A percentile compares a stretch with the other conserved stretches of the same genome.
Evolutionary conservation across 768 basidiomycete genomes (phyloP).

Genomic region (Kwoniella dejecticola): DNA sequence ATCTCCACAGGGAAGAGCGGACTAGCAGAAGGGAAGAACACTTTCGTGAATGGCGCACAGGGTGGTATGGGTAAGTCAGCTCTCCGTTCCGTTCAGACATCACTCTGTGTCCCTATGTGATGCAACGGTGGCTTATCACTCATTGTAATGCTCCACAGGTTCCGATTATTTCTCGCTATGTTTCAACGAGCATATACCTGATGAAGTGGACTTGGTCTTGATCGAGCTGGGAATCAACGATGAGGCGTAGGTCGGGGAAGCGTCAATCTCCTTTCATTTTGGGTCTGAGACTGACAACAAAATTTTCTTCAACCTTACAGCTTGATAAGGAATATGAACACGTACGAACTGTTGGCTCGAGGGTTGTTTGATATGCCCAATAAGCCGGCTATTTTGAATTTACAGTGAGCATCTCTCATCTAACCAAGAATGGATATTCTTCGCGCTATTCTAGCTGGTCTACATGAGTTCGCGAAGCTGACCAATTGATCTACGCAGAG

Average conservation of each 20-base stretch:
- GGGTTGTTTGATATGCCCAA: conserved; percentile 41
- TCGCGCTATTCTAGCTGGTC: too few relatives aligned
- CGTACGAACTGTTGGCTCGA: conserved; percentile 47
- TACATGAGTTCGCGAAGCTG: too few relatives aligned
- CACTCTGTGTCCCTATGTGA: too few relatives aligned
- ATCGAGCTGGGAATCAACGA: conserved; percentile 50
- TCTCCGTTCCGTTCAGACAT: background rate
- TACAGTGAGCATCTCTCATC: conserved; percentile 39
- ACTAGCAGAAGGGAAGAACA: conserved; percentile 32
- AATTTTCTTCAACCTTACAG: too few relatives aligned
- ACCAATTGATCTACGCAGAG: conserved; percentile 7
- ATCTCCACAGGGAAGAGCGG: conserved; percentile 16
- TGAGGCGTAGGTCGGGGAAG: conserved; percentile 29
- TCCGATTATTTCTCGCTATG: conserved; percentile 51
- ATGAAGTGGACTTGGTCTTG: conserved; percentile 52
- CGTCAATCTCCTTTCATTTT: background rate
- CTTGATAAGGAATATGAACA: conserved; percentile 31
- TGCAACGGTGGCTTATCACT: too few relatives aligned
- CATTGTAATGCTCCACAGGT: too few relatives aligned
- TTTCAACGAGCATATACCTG: conserved; percentile 51
- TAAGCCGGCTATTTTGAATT: conserved; percentile 47
- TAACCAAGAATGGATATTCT: too few relatives aligned
- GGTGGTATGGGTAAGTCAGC: conserved; percentile 41
- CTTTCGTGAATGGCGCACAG: conserved; percentile 49
- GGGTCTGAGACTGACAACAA: background rate